Evolutionary conservation across 2,329 filamentous ascomycete species (phyloP), one percentile per base, ranked within the genome.

Genomic region (Aaosphaeria arxii): DNA sequence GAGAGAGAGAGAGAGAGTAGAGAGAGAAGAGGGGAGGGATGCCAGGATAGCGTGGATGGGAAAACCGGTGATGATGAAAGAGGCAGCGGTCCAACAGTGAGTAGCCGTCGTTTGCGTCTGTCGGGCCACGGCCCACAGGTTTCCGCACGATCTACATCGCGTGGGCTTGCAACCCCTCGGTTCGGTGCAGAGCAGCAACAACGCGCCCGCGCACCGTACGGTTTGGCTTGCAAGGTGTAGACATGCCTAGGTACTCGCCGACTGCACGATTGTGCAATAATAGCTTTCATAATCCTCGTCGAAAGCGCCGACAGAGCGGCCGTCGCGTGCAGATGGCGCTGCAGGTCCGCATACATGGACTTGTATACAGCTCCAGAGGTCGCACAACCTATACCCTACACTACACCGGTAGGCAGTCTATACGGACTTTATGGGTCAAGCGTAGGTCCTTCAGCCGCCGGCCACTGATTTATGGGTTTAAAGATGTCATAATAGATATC

Each of bases 401-500:
- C 17, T 24, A 24, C 17, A 24, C 17, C 17, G 17, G 17, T 24
- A 24, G 17, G 17, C 17, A 24, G 17, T 24, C 17, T 24, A 24
- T 24, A 24, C 17, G 17, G 17, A 24, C 17, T 24, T 24, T 24
- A 24, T 24, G 17, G 17, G 17, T 3, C 17, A 24, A 50, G 36
- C 31, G 32, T 40, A 11, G 42, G 11, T 29, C 24, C 31, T 11
- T 29, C 42, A 56, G 61, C 49, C 51, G 57, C 44, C 58, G 57
- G 55, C 55, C 40, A 51, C 43, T 33, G 29, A 41, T 46, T 61
- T 57, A 59, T 56, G 58, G 55, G 50, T 57, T 58, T 55, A 47
- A 35, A 42, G 40, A 49, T 62, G 61, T 66, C 61, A 64, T 63
- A 58, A 64, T 63, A 58, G 61, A 52, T 58, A 56, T 57, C 50